A percentile compares a stretch with the other conserved stretches of the same genome.
These are phyloP conservation scores for Perkinsus marinus DNA, from an alignment of 169 alveolate genomes.

Conservation along the genomic window DNA sequence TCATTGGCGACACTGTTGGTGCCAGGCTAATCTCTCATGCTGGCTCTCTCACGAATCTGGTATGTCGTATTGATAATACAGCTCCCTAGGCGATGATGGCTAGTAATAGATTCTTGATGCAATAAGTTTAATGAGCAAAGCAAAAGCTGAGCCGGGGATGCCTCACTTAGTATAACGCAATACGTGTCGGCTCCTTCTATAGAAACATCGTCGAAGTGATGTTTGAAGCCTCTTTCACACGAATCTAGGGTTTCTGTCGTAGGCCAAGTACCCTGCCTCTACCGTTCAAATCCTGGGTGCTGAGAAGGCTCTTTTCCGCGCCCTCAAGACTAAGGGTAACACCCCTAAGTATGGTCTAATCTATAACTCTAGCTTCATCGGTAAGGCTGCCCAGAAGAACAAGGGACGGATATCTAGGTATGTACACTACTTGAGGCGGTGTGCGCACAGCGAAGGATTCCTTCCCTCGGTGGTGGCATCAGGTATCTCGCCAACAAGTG, in stretches of 20 bases:
- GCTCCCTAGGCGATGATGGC: neutral
- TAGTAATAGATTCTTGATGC: neutral
- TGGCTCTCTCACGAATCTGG: constrained; percentile 78
- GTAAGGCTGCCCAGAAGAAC: constrained; percentile 82
- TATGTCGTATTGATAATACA: neutral
- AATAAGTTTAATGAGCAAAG: neutral
- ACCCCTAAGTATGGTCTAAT: constrained; percentile 98
- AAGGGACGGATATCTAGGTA: constrained; percentile 49
- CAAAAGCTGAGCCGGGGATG: neutral
- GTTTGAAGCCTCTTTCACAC: too few species aligned
- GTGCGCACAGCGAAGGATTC: neutral
- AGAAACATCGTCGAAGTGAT: neutral
- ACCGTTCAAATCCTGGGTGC: constrained; percentile 91
- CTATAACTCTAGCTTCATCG: constrained; percentile 88
- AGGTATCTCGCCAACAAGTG: constrained; percentile 91
- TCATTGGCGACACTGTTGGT: constrained; percentile 87
- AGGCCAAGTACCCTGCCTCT: constrained; percentile 89
- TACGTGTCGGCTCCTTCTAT: neutral
- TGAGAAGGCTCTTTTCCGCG: constrained; percentile 93
- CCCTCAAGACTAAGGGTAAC: constrained; percentile 86
- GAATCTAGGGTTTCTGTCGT: neutral
- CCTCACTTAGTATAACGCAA: neutral
- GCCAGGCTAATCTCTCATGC: constrained; percentile 92
- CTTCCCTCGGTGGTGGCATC: neutral
- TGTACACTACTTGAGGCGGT: neutral